Evolutionary conservation across 108 stramenopile genomes (phyloP).

Genomic region (Nannochloropsis gaditana): DNA sequence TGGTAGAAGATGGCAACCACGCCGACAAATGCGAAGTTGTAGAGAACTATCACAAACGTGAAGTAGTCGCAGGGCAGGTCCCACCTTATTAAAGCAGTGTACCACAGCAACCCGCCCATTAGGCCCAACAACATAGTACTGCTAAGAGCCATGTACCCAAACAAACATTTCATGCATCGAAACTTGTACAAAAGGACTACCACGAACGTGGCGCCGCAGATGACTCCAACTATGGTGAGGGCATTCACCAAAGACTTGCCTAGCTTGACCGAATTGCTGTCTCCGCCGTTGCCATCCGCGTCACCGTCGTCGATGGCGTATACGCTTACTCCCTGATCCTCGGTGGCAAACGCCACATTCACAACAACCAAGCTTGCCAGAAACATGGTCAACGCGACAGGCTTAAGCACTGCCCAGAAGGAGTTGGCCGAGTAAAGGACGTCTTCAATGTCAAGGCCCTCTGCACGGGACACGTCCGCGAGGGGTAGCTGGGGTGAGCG

Average conservation of each 20-base stretch:
- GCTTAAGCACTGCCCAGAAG: conserved; percentile 49
- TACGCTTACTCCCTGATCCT: neutral
- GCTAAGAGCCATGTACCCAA: conserved; percentile 78
- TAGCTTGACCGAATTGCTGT: conserved; percentile 55
- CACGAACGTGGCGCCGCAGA: conserved; percentile 77
- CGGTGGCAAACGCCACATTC: conserved; percentile 30
- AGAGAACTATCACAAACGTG: conserved; percentile 72
- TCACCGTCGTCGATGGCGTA: conserved; percentile 50
- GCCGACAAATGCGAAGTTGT: conserved; percentile 87
- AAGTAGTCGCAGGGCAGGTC: conserved; percentile 65
- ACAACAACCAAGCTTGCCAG: conserved; percentile 41
- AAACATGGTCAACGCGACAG: conserved; percentile 55
- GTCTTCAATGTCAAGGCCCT: conserved; percentile 27
- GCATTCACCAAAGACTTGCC: conserved; percentile 74
- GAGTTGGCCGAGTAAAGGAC: conserved; percentile 38
- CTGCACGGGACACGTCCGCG: neutral
- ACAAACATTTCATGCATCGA: conserved; percentile 72
- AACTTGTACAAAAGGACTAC: conserved; percentile 82
- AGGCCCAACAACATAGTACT: conserved; percentile 71
- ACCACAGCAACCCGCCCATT: conserved; percentile 63
- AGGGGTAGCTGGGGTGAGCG: too few species aligned
- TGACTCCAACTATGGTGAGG: conserved; percentile 76
- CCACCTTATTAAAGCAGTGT: conserved; percentile 66
- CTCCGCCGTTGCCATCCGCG: conserved; percentile 53
- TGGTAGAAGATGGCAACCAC: conserved; percentile 81